Percentiles rank a stretch among this genome's conserved stretches.
Conservation (phyloP, 768 basidiomycete species). For the Russula abietina region DNA sequence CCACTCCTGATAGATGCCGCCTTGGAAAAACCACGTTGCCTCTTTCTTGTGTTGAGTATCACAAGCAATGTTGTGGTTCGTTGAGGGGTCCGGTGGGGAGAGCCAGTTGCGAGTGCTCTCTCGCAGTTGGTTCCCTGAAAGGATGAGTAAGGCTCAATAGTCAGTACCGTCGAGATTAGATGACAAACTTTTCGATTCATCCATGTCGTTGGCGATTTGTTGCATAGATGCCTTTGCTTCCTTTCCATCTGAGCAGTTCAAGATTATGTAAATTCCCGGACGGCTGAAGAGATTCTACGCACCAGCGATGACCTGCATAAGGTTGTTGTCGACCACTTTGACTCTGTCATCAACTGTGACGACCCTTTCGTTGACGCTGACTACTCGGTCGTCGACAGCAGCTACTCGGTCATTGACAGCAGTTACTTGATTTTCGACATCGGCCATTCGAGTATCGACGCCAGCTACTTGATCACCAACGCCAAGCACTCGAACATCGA, state of each 20-base stretch:
- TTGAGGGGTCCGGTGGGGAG: constrained; percentile 6
- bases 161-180: background rate
- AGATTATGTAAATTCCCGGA: background rate
- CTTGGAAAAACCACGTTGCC: constrained; percentile 1
- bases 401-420: too few relatives aligned
- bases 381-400: too few relatives aligned
- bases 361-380: too few relatives aligned
- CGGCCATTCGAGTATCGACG: too few relatives aligned
- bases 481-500: too few relatives aligned
- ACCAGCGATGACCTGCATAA: background rate
- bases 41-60: background rate
- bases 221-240: background rate
- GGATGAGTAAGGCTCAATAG: background rate
- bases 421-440: too few relatives aligned
- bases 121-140: background rate
- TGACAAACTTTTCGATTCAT: background rate
- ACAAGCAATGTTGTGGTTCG: background rate
- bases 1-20: background rate
- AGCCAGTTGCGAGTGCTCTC: background rate
- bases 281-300: background rate
- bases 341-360: background rate
- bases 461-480: too few relatives aligned
- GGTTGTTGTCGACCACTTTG: too few relatives aligned
- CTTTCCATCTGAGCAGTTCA: background rate
- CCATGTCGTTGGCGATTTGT: background rate